Percentiles rank a stretch among this genome's conserved stretches.
Conservation (phyloP, 371 early-diverging fungal species). For the Mucor plumbeus region DNA sequence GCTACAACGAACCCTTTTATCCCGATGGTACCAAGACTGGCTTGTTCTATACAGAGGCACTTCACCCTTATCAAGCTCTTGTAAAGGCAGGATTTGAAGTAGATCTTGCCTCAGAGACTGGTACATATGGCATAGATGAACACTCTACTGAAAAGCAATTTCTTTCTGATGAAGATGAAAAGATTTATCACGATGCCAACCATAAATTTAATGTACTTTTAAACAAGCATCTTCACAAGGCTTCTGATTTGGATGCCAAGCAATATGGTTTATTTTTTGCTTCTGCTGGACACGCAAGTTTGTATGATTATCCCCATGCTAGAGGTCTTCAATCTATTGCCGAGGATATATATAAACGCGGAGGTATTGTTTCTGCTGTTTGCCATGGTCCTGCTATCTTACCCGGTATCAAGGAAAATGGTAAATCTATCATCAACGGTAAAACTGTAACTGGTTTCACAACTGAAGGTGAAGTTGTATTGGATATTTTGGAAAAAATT, state of each 20-base stretch:
- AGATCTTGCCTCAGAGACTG: constrained; percentile 60
- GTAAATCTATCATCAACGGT: constrained; percentile 49
- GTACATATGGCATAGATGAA: constrained; percentile 54
- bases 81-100: constrained; percentile 54
- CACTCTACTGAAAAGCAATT: constrained; percentile 51
- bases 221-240: constrained; percentile 45
- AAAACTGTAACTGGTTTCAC: constrained; percentile 58
- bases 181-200: constrained; percentile 38
- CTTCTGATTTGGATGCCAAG: constrained; percentile 49
- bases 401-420: constrained; percentile 40
- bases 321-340: constrained; percentile 46
- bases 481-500: constrained; percentile 41
- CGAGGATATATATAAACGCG: constrained; percentile 53
- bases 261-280: constrained; percentile 61
- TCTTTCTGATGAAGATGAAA: constrained; percentile 44
- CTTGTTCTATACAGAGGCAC: constrained; percentile 59
- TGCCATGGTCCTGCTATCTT: constrained; percentile 64
- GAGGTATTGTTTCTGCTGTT: constrained; percentile 59
- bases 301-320: constrained; percentile 58
- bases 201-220: constrained; percentile 52
- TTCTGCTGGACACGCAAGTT: constrained; percentile 55
- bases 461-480: constrained; percentile 44
- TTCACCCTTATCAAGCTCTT: constrained; percentile 55
- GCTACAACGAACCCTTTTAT: constrained; percentile 55
- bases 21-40: constrained; percentile 57